Evolutionary conservation across 345 rosid genomes (phyloP), one percentile per base, ranked within the genome.

Genomic region (Acer campestre): DNA sequence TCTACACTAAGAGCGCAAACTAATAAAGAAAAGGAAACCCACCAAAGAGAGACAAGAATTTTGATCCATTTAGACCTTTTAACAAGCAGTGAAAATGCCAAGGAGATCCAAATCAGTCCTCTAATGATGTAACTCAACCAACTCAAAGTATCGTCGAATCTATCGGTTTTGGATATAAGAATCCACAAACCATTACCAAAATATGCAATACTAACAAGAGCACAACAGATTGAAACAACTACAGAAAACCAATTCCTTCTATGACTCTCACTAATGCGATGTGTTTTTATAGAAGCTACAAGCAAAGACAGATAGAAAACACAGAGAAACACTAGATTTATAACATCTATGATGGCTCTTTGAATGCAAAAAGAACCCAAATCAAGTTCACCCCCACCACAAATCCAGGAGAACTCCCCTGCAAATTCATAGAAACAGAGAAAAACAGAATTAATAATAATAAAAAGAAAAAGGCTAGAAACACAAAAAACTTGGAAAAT

Each of bases 51-150:
- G 72, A 59, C 71, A 14, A 89, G 63, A 78, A 87, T 75, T 77
- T 78, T 76, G 22, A 72, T 75, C 87, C 85, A 88, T 72, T 81
- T 80, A n/a, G 90, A 82, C 65, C 67, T 85, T 40, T 68, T 80
- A 72, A 89, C 90, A 66, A 93, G 88, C 80, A 93, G 44, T 0
- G 98, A 92, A 72, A 86, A 82, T 38, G 91, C 76, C 51, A 92
- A 67, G 4, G 95, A 88, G 48, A 84, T 35, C 97, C 97, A 93
- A 77, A 85, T 70, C 20, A 87, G 49, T 63, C 91, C 94, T 84
- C 92, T 80, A 48, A 84, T 78, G 67, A 89, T 73, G 79, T 72
- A 64, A 80, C 79, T 53, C 75, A 80, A 79, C 90, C 85, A 86
- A 7, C 51, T 59, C 58, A 67, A 49, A 13, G 74, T 29, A 69